These are phyloP conservation scores for Colletotrichum sp. DNA, from an alignment of 2,329 filamentous ascomycete species.

Conservation along the genomic window DNA sequence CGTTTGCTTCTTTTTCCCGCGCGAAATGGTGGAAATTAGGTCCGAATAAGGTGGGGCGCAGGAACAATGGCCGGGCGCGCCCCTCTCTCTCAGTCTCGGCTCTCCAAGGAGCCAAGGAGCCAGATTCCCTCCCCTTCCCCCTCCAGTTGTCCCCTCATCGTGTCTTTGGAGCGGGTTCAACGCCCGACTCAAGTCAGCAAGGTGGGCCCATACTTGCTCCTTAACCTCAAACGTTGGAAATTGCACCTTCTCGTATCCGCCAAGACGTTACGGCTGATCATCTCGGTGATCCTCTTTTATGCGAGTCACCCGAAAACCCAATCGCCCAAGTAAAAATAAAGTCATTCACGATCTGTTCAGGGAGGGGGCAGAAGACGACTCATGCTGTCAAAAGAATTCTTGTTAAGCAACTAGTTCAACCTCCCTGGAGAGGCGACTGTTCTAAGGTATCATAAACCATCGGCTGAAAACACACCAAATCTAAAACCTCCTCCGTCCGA, in stretches of 20 bases:
- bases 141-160: background rate
- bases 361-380: background rate
- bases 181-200: background rate
- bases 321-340: background rate
- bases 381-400: background rate
- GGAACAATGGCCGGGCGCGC: background rate
- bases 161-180: background rate
- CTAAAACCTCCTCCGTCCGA: background rate
- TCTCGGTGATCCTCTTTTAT: background rate
- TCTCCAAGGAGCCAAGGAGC: background rate
- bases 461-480: background rate
- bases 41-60: conserved; percentile 5
- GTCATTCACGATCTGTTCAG: background rate
- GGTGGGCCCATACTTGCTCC: background rate
- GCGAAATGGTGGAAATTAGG: conserved; percentile 8
- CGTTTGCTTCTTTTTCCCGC: background rate
- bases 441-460: conserved; percentile 10
- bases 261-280: background rate
- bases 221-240: conserved; percentile 10
- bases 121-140: background rate
- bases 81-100: background rate
- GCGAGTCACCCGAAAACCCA: background rate
- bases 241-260: background rate
- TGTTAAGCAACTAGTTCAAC: background rate
- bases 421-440: background rate